phyloP scores from a whole-genome alignment of 108 stramenopile genomes.

The Seminavis robusta region DNA sequence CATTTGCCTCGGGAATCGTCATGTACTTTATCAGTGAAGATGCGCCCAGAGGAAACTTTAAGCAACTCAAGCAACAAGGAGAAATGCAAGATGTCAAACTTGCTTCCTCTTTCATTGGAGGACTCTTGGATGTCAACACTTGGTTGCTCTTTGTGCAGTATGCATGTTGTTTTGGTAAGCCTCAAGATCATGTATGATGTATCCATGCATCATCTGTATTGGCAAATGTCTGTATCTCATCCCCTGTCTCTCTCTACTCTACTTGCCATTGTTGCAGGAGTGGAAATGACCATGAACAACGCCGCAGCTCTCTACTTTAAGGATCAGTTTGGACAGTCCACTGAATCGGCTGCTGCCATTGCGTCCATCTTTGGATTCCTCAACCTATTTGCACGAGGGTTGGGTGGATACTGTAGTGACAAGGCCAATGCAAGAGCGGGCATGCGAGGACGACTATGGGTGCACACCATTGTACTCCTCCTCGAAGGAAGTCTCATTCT shows the following conservation, averaged over 20 bases:
- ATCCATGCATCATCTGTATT: no score
- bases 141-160: conserved; percentile 82
- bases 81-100: conserved; percentile 46
- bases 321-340: conserved; percentile 69
- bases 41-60: conserved; percentile 81
- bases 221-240: no score
- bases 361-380: conserved; percentile 76
- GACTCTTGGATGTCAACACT: conserved; percentile 49
- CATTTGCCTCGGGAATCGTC: conserved; percentile 29
- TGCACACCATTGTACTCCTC: conserved; percentile 42
- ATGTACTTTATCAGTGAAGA: conserved; percentile 61
- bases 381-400: conserved; percentile 75
- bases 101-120: conserved; percentile 25
- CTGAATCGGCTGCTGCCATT: conserved; percentile 71
- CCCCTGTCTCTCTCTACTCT: no score
- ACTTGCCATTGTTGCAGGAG: no score
- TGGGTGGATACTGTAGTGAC: conserved; percentile 68
- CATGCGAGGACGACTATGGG: conserved; percentile 73
- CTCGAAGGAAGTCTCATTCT: conserved; percentile 66
- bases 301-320: conserved; percentile 73
- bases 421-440: conserved; percentile 43
- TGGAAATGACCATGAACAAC: conserved; percentile 80
- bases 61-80: conserved; percentile 49
- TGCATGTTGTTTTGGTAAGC: conserved; percentile 87
- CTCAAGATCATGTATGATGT: no score